Evolutionary conservation across 345 rosid genomes (phyloP), one percentile per base, ranked within the genome.

Genomic region (Physaria fendleri): DNA sequence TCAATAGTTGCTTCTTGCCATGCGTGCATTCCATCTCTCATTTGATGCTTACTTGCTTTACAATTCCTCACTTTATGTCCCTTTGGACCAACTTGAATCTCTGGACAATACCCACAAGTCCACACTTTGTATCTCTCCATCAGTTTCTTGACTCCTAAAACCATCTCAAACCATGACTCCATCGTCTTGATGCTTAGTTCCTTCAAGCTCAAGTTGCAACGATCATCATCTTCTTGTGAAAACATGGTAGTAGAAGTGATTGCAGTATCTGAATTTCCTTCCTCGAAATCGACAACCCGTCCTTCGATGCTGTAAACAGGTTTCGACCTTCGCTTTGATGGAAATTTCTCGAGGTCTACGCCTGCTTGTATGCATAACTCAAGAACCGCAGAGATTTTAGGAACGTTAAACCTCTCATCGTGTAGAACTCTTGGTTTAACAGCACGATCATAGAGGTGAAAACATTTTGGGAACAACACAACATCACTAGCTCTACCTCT

Each of bases 31-130:
- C 98, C 93, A 20, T 85, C 74, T 24, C 95, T 80, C 64, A 83
- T 65, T 76, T 84, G 90, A 69, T 88, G 98, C 72, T 82, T 82
- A 0, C 85, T 81, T 5, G 92, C 88, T 80, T 71, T 84, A 78
- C 98, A 88, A 79, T 81, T 78, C 74, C 85, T 82, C 11, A 88
- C 90, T 69, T 85, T 91, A 65, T 84, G 96, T 49, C 95, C 98
- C 78, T 78, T 85, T 3, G 95, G 95, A 53, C 98, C 92, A 6
- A 91, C 96, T 74, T 91, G 96, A 68, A 88, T 82, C 84, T 85
- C 85, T 15, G 88, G 82, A 62, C 95, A 85, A 33, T 81, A 85
- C 24, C 92, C 95, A 37, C 90, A 91, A 2, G 90, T 84, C 81
- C 87, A 79, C 65, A 84, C 95, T 27, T 49, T 74, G 66, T 85